Conservation (phyloP, 1,284 basidiomycete genomes). For the Phlebopus sp. region DNA sequence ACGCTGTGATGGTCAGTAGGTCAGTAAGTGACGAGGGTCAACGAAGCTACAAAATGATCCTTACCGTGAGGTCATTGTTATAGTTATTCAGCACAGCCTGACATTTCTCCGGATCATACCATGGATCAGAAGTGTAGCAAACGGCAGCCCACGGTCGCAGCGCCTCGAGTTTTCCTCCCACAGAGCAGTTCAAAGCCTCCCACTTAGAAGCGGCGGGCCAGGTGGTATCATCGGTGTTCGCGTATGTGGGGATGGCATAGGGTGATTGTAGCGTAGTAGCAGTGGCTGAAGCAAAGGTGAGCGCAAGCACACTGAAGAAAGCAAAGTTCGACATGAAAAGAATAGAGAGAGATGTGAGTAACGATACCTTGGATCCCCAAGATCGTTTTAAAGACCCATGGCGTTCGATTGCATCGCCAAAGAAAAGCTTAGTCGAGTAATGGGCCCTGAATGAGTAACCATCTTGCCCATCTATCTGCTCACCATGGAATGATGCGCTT, state of each 20-base stretch:
- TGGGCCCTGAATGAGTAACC: neutral
- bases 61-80: constrained; percentile 5
- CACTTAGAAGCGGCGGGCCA: constrained; percentile 5
- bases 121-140: constrained; percentile 7
- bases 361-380: neutral
- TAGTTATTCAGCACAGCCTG: constrained; percentile 7
- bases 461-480: neutral
- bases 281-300: neutral
- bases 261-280: neutral
- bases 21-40: neutral
- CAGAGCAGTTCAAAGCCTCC: constrained; percentile 1
- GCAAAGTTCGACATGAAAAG: neutral
- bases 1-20: neutral
- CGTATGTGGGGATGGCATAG: constrained; percentile 1
- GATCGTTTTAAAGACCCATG: neutral
- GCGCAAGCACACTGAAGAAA: neutral
- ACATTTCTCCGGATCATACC: constrained; percentile 4
- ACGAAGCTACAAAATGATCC: neutral
- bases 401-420: neutral
- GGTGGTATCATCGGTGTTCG: neutral
- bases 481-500: neutral
- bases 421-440: neutral
- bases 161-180: constrained; percentile 1
- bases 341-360: neutral
- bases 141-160: constrained; percentile 9